Base-by-base conservation (phyloP, 2,329 filamentous ascomycete genomes). In the Colletotrichum tofieldiae region DNA sequence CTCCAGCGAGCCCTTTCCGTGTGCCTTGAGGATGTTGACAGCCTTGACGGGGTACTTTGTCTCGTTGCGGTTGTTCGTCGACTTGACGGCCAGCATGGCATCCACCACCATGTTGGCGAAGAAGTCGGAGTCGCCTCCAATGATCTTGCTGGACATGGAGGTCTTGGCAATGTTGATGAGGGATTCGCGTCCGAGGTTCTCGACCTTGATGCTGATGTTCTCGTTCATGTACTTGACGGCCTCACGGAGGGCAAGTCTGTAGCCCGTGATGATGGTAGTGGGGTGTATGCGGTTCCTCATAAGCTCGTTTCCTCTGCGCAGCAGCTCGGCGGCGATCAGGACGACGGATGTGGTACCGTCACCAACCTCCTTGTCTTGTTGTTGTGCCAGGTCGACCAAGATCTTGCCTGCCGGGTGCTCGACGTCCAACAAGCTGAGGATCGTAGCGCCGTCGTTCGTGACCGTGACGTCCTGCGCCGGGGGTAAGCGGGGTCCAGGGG, bases 271-370 rank as follows among this genome's bases (percentile, higher is more conserved):
- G 85, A 99, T 98, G 73, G 97, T 99, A 35, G 96, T 99, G 68
- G 96, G 97, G 86, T 99, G 96, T 90, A 99, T 99, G 83, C 95
- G 94, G 90, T 98, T 99, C 89, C 96, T 98, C 93, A 98, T 97
- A 76, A 99, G 90, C 86, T 99, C 96, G 87, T 99, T 99, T 75
- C 92, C 96, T 84, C 96, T 90, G 82, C 93, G 91, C 80, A 99
- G 88, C 76, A 99, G 92, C 87, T 99, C 96, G 73, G 96, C 94
- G 64, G 96, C 96, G 83, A 99, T 98, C 77, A 99, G 90, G 71
- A 99, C 96, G 63, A 99, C 96, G 60, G 96, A 98, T 29, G 96
- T 99, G 60, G 96, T 99, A 78, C 96, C 96, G 86, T 99, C 96
- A 78, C 96, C 96, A 67, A 99, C 96, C 85, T 99, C 96, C 87